Evolutionary conservation across 2,329 filamentous ascomycete genomes (phyloP), one percentile per base, ranked within the genome.

Genomic region (Curvularia lunata): DNA sequence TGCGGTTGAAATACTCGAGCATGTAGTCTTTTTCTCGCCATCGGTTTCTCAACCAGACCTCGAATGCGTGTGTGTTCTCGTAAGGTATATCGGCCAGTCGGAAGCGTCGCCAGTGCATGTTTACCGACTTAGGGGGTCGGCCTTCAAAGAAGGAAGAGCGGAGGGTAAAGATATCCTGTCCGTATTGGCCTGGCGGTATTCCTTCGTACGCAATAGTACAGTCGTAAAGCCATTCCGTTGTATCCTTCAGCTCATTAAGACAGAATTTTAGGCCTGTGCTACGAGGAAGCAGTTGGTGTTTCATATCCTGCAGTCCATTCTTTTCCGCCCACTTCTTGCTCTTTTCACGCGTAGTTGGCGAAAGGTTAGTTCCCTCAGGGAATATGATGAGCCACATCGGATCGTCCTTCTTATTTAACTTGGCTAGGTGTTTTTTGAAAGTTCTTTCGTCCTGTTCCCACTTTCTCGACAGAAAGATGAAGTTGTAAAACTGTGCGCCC

Each of bases 151-250:
- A 97, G 4, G 92, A 96, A 48, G 92, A 92, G 2, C 86, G 85
- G 4, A 99, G 82, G 0, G 91, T 93, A 77, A 96, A 98, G 69
- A 91, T 90, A 48, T 96, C 87, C 74, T 98, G 93, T n/a, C 94
- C 93, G 66, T 89, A 97, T 68, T 90, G 85, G 38, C 80, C 81
- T 1, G 68, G 69, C 4, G 91, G 91, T 42, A 97, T 86, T 13
- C 95, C 94, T 77, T 97, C 94, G 72, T 99, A 99, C 4, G 92
- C 93, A 55, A 99, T 89, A 0, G 95, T 98, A 77, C 93, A 97
- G 77, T 96, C 92, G 68, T 96, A 96, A 0, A 96, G 81, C 79
- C 91, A 96, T 10, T 95, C 90, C 0, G 93, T 86, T 0, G 88
- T 88, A 8, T 84, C 85, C 67, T 86, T 86, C 13, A 96, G 80